phyloP scores from a whole-genome alignment of 805 yeast genomes.

The Teunomyces gatunensis region DNA sequence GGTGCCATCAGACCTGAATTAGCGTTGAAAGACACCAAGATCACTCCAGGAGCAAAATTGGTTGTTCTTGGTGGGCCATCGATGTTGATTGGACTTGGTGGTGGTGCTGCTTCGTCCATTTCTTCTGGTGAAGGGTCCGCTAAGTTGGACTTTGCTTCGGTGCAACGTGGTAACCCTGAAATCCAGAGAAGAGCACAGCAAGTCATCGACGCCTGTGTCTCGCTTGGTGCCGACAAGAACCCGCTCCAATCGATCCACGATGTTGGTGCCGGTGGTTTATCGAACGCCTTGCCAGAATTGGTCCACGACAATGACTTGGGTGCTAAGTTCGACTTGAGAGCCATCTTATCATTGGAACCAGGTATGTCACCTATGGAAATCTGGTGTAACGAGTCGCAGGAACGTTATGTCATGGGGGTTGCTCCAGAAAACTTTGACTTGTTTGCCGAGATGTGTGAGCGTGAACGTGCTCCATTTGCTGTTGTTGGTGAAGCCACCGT shows the following conservation, averaged over 20 bases:
- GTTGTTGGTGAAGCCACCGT: conserved; percentile 93
- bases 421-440: conserved; percentile 68
- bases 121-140: conserved; percentile 97
- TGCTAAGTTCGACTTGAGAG: conserved; percentile 87
- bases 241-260: conserved; percentile 97
- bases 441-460: conserved; percentile 78
- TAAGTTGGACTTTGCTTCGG: conserved; percentile 95
- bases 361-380: conserved; percentile 99
- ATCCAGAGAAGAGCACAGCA: conserved; percentile 99
- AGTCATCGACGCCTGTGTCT: conserved; percentile 91
- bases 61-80: conserved; percentile 97
- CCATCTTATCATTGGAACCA: conserved; percentile 86
- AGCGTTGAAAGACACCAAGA: conserved; percentile 81
- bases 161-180: conserved; percentile 98
- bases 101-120: conserved; percentile 98
- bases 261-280: conserved; percentile 99
- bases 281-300: conserved; percentile 95
- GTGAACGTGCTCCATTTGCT: conserved; percentile 96
- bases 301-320: conserved; percentile 97
- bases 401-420: conserved; percentile 93
- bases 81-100: conserved; percentile 98
- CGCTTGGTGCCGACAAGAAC: conserved; percentile 59
- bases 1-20: conserved; percentile 94
- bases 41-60: conserved; percentile 87
- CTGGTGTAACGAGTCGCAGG: conserved; percentile 99